A percentile compares a stretch with the other conserved stretches of the same genome.
These are phyloP conservation scores for Neoscytalidium dimidiatum DNA, from an alignment of 2,329 filamentous ascomycete genomes.

Conservation along the genomic window DNA sequence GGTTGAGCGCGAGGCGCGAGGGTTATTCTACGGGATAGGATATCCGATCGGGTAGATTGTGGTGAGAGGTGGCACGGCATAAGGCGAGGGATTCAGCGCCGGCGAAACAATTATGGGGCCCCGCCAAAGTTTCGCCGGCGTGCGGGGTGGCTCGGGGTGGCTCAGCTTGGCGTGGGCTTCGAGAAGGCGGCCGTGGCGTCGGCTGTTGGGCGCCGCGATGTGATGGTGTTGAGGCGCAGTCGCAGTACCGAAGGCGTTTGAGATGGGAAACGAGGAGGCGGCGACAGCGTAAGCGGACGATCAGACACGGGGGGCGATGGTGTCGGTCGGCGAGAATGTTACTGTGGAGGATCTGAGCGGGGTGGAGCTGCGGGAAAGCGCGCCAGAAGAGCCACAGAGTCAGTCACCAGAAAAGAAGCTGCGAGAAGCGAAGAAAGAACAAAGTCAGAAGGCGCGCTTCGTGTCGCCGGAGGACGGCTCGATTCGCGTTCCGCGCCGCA, in stretches of 20 bases:
- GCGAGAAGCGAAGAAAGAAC: not conserved
- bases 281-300: too few relatives aligned
- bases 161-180: not conserved
- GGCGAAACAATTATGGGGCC: conserved; percentile 2
- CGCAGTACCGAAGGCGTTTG: not conserved
- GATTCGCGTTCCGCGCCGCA: not conserved
- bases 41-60: not conserved
- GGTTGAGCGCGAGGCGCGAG: not conserved
- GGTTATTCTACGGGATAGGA: not conserved
- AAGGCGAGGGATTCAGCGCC: not conserved
- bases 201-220: not conserved
- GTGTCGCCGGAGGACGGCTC: not conserved
- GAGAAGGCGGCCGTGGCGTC: not conserved
- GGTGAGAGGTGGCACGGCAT: not conserved
- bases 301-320: not conserved
- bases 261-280: not conserved
- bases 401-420: not conserved
- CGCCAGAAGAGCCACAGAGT: not conserved
- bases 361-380: not conserved
- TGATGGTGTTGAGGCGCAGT: not conserved
- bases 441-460: too few relatives aligned
- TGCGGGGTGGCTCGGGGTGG: not conserved
- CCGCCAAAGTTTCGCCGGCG: not conserved
- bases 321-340: too few relatives aligned
- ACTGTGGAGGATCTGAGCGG: not conserved